phyloP scores from a whole-genome alignment of 331 rosid genomes.

The Acacia concinna region DNA sequence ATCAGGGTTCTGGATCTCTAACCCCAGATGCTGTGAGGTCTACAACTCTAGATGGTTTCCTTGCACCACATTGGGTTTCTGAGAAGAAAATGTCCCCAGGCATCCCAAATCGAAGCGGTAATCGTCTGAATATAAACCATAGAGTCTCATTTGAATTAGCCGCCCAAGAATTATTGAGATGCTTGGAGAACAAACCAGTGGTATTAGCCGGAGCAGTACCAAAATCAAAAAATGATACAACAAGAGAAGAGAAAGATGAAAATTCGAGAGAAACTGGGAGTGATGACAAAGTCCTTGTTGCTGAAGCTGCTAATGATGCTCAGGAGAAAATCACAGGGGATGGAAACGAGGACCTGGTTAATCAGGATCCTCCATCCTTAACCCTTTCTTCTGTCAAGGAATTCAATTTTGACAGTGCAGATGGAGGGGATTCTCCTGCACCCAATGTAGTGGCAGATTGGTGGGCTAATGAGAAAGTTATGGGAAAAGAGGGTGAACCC shows the following conservation, averaged over 20 bases:
- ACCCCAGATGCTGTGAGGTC: conserved; percentile 63
- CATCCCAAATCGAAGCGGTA: conserved; percentile 32
- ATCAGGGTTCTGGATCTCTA: conserved; percentile 62
- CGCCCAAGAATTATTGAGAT: conserved; percentile 42
- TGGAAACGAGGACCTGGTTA: conserved; percentile 35
- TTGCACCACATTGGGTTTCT: conserved; percentile 42
- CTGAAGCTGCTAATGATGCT: conserved; percentile 43
- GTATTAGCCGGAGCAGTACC: conserved; percentile 49
- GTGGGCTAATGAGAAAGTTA: conserved; percentile 89
- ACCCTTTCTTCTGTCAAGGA: conserved; percentile 69
- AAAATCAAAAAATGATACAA: conserved; percentile 37
- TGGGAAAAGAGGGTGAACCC: conserved; percentile 47
- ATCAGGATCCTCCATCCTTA: conserved; percentile 51
- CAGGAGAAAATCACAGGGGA: conserved; percentile 32
- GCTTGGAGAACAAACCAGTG: conserved; percentile 55
- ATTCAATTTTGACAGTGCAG: conserved; percentile 71
- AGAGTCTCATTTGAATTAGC: conserved; percentile 66
- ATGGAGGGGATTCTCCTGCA: conserved; percentile 60
- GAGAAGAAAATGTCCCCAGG: conserved; percentile 40
- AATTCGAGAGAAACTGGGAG: conserved; percentile 18
- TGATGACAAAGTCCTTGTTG: conserved; percentile 30
- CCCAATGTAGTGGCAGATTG: conserved; percentile 59
- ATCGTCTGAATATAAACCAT: conserved; percentile 41
- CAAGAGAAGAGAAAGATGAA: conserved; percentile 35
- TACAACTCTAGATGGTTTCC: conserved; percentile 41